These are phyloP conservation scores for Rhizopus delemar DNA, from an alignment of 371 early-diverging fungal species.

Conservation along the genomic window DNA sequence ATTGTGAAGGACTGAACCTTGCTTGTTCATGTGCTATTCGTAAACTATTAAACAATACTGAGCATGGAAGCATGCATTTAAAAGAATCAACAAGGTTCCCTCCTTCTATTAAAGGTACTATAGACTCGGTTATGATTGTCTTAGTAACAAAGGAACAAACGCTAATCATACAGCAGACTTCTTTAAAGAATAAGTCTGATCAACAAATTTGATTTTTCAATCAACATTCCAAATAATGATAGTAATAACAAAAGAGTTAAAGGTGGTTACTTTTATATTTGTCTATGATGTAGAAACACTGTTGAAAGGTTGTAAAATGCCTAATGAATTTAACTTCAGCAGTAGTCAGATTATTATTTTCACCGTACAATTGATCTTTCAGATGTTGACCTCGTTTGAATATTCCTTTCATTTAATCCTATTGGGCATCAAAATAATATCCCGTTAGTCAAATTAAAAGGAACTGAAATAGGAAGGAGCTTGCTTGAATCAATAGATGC, in stretches of 20 bases:
- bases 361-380: not conserved
- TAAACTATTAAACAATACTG: not conserved
- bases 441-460: slow-evolving; percentile 11
- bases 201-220: slow-evolving; percentile 26
- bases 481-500: slow-evolving; percentile 13
- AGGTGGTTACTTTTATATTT: slow-evolving; percentile 9
- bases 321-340: slow-evolving; percentile 23
- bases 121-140: not conserved
- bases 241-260: not conserved
- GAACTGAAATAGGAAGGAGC: slow-evolving; percentile 18
- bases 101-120: not conserved
- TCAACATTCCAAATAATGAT: slow-evolving; percentile 23
- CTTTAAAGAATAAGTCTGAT: slow-evolving; percentile 6
- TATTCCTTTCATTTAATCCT: slow-evolving; percentile 26
- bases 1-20: slow-evolving; percentile 14
- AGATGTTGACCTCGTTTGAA: not conserved
- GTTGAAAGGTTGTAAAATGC: slow-evolving; percentile 6
- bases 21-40: not conserved
- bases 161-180: slow-evolving; percentile 12
- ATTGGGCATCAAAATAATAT: slow-evolving; percentile 21
- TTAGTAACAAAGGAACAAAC: slow-evolving; percentile 5
- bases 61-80: not conserved
- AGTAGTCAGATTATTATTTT: slow-evolving; percentile 27
- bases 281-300: slow-evolving; percentile 22
- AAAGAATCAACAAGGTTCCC: not conserved